A percentile compares a stretch with the other conserved stretches of the same genome.
Evolutionary conservation across 164 flowering plant genomes (phyloP).

Genomic region (Dillenia turbinata): DNA sequence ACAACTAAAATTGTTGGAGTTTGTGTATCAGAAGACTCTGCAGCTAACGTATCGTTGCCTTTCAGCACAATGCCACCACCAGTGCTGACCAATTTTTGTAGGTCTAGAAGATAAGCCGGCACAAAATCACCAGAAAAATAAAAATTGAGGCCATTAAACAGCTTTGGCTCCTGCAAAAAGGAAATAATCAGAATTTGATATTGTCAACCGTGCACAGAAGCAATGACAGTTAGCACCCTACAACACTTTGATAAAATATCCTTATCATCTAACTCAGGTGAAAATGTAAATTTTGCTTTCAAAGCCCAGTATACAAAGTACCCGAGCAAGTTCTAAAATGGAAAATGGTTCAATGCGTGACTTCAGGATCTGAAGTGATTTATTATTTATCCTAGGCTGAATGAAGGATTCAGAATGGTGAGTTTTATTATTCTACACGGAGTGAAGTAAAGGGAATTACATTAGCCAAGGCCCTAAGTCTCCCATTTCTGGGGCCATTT

Average conservation of each 20-base stretch:
- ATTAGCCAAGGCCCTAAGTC: constrained; percentile 39
- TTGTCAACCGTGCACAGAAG: too few species aligned
- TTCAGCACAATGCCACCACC: constrained; percentile 41
- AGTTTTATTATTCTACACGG: too few species aligned
- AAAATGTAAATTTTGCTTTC: too few species aligned
- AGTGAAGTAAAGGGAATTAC: constrained; percentile 14
- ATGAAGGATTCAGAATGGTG: not conserved
- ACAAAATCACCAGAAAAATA: constrained; percentile 45
- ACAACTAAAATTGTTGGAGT: constrained; percentile 25
- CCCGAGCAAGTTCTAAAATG: too few species aligned
- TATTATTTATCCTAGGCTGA: too few species aligned
- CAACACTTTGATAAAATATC: too few species aligned
- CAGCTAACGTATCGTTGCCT: constrained; percentile 13
- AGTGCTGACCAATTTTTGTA: constrained; percentile 28
- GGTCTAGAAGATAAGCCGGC: constrained; percentile 31
- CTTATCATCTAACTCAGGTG: too few species aligned
- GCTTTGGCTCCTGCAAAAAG: constrained; percentile 46
- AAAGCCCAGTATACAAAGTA: too few species aligned
- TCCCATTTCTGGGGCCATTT: constrained; percentile 63
- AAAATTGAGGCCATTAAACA: constrained; percentile 40
- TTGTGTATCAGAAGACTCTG: constrained; percentile 7
- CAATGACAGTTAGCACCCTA: too few species aligned
- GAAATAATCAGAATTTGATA: not conserved
- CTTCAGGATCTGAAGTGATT: too few species aligned
- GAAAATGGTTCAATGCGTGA: too few species aligned